Conservation (phyloP, 306 rosid genomes). For the Quercus alba region DNA sequence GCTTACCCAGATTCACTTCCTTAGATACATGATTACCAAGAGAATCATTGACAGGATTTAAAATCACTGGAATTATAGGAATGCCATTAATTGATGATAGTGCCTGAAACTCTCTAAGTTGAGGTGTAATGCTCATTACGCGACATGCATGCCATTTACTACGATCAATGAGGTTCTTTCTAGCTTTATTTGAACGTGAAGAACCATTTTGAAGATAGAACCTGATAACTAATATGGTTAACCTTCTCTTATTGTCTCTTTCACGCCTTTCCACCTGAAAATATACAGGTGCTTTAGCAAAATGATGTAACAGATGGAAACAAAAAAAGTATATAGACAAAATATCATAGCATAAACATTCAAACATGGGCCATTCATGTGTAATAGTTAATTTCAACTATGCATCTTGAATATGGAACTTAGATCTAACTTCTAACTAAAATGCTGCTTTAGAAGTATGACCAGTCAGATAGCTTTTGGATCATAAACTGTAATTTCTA, state of each 20-base stretch:
- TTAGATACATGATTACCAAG: constrained; percentile 34
- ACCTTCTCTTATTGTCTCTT: constrained; percentile 69
- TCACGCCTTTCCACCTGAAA: constrained; percentile 97
- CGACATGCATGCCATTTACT: constrained; percentile 94
- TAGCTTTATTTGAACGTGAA: constrained; percentile 77
- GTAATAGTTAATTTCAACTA: not conserved
- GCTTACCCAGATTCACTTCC: constrained; percentile 56
- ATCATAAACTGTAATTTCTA: not conserved
- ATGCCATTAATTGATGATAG: constrained; percentile 74
- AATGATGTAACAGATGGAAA: not conserved
- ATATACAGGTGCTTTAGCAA: constrained; percentile 34
- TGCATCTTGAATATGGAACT: not conserved
- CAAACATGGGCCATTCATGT: not conserved
- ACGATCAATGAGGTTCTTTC: constrained; percentile 85
- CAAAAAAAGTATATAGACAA: not conserved
- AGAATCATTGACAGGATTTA: constrained; percentile 52
- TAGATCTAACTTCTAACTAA: not conserved
- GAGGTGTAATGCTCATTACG: constrained; percentile 87
- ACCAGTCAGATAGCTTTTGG: not conserved
- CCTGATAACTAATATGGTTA: constrained; percentile 62
- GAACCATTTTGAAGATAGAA: constrained; percentile 85
- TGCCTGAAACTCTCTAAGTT: constrained; percentile 93
- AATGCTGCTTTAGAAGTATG: not conserved
- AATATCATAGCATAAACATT: not conserved
- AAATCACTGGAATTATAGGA: constrained; percentile 73